phyloP scores from a whole-genome alignment of 306 rosid genomes.

The Rosa lucieae region DNA sequence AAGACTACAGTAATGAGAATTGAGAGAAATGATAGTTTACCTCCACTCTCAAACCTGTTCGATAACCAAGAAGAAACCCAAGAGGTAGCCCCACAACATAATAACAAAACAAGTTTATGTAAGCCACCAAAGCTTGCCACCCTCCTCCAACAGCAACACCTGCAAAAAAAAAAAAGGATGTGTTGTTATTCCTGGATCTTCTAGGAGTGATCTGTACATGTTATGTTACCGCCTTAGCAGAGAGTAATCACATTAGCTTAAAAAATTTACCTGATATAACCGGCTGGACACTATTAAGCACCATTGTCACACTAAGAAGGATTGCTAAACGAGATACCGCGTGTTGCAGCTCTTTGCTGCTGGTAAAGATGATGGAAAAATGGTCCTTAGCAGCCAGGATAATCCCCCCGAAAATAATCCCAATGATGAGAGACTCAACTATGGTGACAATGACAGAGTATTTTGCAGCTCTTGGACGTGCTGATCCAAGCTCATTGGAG shows the following conservation, averaged over 20 bases:
- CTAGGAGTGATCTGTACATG: not conserved
- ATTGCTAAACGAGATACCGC: conserved; percentile 83
- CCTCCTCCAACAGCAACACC: conserved; percentile 99
- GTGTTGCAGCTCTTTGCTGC: conserved; percentile 63
- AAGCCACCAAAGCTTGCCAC: conserved; percentile 93
- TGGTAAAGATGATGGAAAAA: conserved; percentile 72
- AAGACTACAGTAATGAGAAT: not conserved
- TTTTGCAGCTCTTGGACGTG: conserved; percentile 82
- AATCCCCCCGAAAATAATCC: conserved; percentile 49
- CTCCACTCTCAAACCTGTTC: conserved; percentile 58
- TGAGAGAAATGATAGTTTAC: conserved; percentile 35
- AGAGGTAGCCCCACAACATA: conserved; percentile 78
- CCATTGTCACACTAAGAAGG: conserved; percentile 85
- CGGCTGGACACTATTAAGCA: conserved; percentile 86
- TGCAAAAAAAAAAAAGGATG: conserved; percentile 20
- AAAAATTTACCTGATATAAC: conserved; percentile 67
- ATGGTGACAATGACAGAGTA: conserved; percentile 61
- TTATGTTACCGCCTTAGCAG: not conserved
- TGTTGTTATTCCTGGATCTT: not conserved
- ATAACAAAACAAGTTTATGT: conserved; percentile 80
- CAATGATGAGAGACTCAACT: conserved; percentile 62
- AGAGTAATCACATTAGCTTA: not conserved
- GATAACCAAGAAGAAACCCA: conserved; percentile 87
- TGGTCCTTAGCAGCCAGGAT: conserved; percentile 56
- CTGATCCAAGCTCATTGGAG: conserved; percentile 95